Evolutionary conservation across 192 early-diverging fungal genomes (phyloP).

Genomic region (Linnemannia elongata): DNA sequence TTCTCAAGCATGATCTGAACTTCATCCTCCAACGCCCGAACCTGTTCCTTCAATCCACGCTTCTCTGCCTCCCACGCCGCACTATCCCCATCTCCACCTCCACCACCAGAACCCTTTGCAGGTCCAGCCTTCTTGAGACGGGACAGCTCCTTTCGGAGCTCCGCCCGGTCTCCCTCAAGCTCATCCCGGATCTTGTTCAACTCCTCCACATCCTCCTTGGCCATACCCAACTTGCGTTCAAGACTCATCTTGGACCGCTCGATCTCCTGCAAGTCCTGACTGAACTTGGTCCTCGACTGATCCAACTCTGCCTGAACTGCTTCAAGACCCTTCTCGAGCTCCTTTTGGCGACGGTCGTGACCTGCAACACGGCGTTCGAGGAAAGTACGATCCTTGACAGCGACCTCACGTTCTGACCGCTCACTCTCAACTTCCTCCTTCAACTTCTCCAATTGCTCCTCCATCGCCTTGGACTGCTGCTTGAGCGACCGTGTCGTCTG

Average conservation of each 20-base stretch:
- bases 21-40: conserved; percentile 40
- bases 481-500: conserved; percentile 6
- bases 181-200: conserved; percentile 53
- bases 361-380: conserved; percentile 44
- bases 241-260: conserved; percentile 44
- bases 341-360: conserved; percentile 48
- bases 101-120: not conserved
- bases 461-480: not conserved
- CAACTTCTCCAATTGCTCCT: conserved; percentile 47
- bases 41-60: conserved; percentile 23
- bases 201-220: conserved; percentile 52
- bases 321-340: conserved; percentile 41
- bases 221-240: conserved; percentile 51
- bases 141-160: conserved; percentile 24
- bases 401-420: conserved; percentile 40
- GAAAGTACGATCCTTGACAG: conserved; percentile 50
- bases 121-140: conserved; percentile 43
- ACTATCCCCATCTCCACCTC: not conserved
- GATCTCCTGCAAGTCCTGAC: conserved; percentile 46
- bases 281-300: conserved; percentile 36
- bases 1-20: conserved; percentile 57
- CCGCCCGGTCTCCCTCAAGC: conserved; percentile 39
- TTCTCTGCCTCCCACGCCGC: conserved; percentile 51
- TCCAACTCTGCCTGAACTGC: conserved; percentile 33
- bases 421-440: conserved; percentile 36